Base-by-base conservation (phyloP, 805 yeast species). In the Candida sphagnicola region DNA sequence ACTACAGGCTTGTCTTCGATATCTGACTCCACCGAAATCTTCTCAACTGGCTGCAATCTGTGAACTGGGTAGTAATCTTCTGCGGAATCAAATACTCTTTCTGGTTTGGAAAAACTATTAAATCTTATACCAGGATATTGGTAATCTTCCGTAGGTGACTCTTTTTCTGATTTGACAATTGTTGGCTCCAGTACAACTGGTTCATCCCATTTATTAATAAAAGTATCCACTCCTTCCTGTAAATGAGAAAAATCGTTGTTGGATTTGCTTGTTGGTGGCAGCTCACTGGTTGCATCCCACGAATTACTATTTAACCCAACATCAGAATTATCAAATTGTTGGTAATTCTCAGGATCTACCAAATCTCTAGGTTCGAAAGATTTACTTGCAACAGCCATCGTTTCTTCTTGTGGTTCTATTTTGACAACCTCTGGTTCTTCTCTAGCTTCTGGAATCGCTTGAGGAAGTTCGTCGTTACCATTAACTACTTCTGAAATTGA, bases 271-370 rank as follows among this genome's bases (percentile, higher is more conserved):
- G 45, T 49, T 5, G 35, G 13, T 16, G 78, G 78, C 8, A 78
- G 78, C 6, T 64, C 60, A 33, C 60, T 66, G 10, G 37, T 47
- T 1, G 74, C 56, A 39, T 74, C 67, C 79, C 79, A 74, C 18
- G 48, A 38, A 5, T 59, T 42, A 35, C 57, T 65, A 8, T 39
- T 34, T 16, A 50, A 39, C 0, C 56, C 40, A 15, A 24, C 26
- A 15, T 38, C 29, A 15, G 30, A 33, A 29, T 37, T 41, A 15
- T 42, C 39, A 30, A 57, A 45, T 15, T 55, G 53, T 37, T 51
- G 54, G 46, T 62, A 63, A 41, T 50, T 58, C 14, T 43, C 43
- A 1, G 69, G 69, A 41, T 63, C 59, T 18, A 61, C 52, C 23
- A 62, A 52, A n/a, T 48, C 49, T 1, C 45, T 36, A 4, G 59